A percentile compares a stretch with the other conserved stretches of the same genome.
These are phyloP conservation scores for Phaeosphaeria sp. DNA, from an alignment of 2,329 filamentous ascomycete species.

Conservation along the genomic window DNA sequence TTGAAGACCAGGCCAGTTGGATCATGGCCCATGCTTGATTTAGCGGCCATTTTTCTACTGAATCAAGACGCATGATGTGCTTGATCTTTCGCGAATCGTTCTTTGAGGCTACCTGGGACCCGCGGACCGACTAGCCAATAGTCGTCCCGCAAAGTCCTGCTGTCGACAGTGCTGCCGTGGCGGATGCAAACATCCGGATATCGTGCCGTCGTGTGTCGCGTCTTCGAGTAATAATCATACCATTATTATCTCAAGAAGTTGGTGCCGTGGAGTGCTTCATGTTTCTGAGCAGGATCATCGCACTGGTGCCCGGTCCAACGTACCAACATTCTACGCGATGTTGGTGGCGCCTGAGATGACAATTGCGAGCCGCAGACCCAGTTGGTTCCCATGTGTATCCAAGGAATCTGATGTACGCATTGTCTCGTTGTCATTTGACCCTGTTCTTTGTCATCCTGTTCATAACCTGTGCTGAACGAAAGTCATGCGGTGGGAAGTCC, in stretches of 20 bases:
- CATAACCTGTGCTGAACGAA: neutral
- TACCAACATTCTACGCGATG: neutral
- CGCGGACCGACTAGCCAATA: neutral
- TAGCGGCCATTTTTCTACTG: neutral
- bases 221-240: too few relatives aligned
- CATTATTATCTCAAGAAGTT: neutral
- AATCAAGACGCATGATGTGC: neutral
- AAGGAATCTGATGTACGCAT: neutral
- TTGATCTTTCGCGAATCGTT: neutral
- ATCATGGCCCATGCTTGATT: too few relatives aligned
- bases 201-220: neutral
- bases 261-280: neutral
- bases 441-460: neutral
- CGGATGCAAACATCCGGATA: neutral
- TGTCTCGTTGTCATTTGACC: too few relatives aligned
- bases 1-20: neutral
- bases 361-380: neutral
- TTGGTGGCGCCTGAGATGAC: neutral
- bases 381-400: neutral
- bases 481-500: neutral
- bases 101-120: neutral
- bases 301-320: neutral
- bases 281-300: neutral
- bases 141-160: neutral
- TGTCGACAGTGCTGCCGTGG: neutral